Conservation (phyloP, 2,329 filamentous ascomycete species). For the Neonectria neomacrospora region DNA sequence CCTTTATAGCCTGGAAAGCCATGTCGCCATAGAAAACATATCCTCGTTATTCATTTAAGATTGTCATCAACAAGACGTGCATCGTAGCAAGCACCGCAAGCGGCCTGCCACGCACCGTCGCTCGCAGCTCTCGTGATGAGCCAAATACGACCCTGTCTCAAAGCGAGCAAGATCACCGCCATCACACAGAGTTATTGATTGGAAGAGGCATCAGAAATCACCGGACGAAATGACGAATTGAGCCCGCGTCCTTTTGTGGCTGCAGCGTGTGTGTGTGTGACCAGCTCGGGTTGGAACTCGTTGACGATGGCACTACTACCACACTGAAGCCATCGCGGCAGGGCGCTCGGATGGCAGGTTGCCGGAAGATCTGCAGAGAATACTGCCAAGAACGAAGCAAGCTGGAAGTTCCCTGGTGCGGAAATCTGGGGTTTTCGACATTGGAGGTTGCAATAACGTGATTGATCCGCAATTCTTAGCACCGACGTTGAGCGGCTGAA, state of each 20-base stretch:
- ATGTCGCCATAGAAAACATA: not conserved
- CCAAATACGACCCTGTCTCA: not conserved
- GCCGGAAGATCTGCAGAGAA: slow-evolving; percentile 28
- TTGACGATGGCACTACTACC: slow-evolving; percentile 1
- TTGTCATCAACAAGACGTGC: not conserved
- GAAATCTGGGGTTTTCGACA: slow-evolving; percentile 39
- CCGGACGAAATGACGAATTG: slow-evolving; percentile 24
- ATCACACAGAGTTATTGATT: slow-evolving; percentile 18
- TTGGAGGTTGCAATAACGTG: slow-evolving; percentile 33
- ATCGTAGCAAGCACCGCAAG: not conserved
- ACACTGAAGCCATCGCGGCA: slow-evolving; percentile 11
- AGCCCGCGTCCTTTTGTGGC: slow-evolving; percentile 5
- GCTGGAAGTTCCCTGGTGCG: not conserved
- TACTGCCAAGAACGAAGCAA: slow-evolving; percentile 34
- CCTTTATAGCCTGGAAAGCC: slow-evolving; percentile 13
- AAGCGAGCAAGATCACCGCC: slow-evolving; percentile 31
- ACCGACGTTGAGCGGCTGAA: slow-evolving; percentile 26
- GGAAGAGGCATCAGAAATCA: slow-evolving; percentile 12
- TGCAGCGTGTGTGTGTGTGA: slow-evolving; percentile 19
- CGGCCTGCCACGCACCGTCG: not conserved
- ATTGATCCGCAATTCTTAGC: slow-evolving; percentile 35
- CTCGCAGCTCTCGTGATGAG: slow-evolving; percentile 12
- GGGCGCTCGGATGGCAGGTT: slow-evolving; percentile 1
- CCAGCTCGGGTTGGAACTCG: not conserved
- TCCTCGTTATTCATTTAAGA: not conserved